Evolutionary conservation across 176 grass and related monocot genomes (phyloP).

Genomic region (Oryza glaberrima): DNA sequence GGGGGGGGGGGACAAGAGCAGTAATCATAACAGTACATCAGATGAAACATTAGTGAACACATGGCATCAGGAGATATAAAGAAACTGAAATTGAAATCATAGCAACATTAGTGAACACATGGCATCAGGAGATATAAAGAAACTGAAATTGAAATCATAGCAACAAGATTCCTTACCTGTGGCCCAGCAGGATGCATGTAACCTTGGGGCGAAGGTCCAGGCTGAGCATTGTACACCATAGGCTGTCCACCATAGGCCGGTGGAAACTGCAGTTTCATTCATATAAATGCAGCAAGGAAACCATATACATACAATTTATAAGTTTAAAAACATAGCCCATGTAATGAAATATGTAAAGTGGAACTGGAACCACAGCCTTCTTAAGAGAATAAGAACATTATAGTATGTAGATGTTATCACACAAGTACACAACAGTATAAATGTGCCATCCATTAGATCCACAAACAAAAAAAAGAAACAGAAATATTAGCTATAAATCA

Average conservation of each 20-base stretch:
- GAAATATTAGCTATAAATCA: neutral
- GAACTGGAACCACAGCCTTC: neutral
- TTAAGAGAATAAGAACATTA: neutral
- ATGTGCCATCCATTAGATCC: neutral
- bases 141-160: neutral
- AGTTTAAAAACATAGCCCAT: slow-evolving; percentile 15
- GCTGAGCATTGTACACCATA: slow-evolving; percentile 62
- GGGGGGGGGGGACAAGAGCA: neutral
- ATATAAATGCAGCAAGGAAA: slow-evolving; percentile 15
- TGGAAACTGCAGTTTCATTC: slow-evolving; percentile 52
- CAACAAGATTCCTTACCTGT: slow-evolving; percentile 43
- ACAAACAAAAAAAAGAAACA: neutral
- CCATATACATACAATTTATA: neutral
- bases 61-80: neutral
- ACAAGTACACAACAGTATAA: neutral
- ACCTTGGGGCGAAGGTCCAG: slow-evolving; percentile 56
- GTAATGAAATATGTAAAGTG: neutral
- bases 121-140: neutral
- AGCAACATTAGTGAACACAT: neutral
- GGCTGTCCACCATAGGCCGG: slow-evolving; percentile 62
- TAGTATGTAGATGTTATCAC: neutral
- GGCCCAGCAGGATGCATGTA: slow-evolving; percentile 62
- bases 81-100: neutral
- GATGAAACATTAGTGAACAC: neutral
- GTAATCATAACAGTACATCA: neutral